Conservation (phyloP, 208 protist genomes). For the Leptomonas pyrrhocoris region DNA sequence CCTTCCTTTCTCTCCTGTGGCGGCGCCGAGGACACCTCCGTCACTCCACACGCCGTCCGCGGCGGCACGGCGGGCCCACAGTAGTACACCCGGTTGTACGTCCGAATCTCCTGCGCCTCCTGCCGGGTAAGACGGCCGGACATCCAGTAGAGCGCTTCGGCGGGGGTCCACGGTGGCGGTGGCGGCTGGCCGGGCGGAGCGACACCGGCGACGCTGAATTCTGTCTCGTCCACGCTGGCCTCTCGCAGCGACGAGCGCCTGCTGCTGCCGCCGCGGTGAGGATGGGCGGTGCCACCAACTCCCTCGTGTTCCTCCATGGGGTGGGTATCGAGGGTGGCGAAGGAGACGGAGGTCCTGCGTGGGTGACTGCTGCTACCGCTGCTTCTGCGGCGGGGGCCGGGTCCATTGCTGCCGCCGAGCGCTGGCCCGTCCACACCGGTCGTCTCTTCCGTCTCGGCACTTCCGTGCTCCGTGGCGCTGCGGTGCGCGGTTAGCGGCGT, state of each 20-base stretch:
- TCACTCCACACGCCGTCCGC: constrained; percentile 22
- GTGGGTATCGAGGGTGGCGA: not conserved
- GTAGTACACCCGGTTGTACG: constrained; percentile 81
- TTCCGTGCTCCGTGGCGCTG: not conserved
- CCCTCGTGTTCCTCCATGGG: not conserved
- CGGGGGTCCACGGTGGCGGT: constrained; percentile 47
- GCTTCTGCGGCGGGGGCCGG: constrained; percentile 3
- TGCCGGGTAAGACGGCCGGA: constrained; percentile 59
- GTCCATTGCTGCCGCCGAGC: not conserved
- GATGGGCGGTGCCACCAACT: not conserved
- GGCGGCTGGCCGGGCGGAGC: constrained; percentile 25
- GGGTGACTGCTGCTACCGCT: not conserved
- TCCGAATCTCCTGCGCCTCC: constrained; percentile 81
- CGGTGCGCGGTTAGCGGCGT: not conserved
- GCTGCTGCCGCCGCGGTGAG: too few species aligned
- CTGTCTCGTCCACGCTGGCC: not conserved
- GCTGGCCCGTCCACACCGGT: too few species aligned
- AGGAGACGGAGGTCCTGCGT: not conserved
- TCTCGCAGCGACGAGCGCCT: not conserved
- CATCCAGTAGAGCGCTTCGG: constrained; percentile 44
- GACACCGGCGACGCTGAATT: too few species aligned
- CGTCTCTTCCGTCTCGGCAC: not conserved
- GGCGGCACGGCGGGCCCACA: constrained; percentile 59
- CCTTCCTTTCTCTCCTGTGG: not conserved
- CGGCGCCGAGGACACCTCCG: constrained; percentile 1